Evolutionary conservation across 2,329 filamentous ascomycete species (phyloP).

Genomic region (Fusarium guadeloupense): DNA sequence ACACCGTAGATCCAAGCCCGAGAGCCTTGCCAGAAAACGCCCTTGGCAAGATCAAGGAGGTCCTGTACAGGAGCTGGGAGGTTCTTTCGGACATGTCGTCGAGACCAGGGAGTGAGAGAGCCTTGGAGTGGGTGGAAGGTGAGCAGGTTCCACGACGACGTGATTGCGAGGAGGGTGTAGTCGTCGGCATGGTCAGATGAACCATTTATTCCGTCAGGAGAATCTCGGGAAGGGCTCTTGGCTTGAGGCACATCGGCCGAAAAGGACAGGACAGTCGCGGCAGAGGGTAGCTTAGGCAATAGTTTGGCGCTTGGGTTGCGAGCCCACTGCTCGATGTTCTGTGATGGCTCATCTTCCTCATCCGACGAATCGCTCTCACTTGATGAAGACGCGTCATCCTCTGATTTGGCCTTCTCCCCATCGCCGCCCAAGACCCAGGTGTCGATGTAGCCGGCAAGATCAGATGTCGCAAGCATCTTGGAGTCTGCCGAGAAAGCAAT

Average conservation of each 20-base stretch:
- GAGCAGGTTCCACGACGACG: constrained; percentile 70
- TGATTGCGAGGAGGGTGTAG: constrained; percentile 64
- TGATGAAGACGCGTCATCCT: constrained; percentile 48
- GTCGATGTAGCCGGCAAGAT: constrained; percentile 86
- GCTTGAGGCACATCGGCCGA: constrained; percentile 56
- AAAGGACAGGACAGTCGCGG: constrained; percentile 76
- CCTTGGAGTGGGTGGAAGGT: constrained; percentile 84
- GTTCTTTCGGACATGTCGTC: constrained; percentile 78
- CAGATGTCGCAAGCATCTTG: constrained; percentile 78
- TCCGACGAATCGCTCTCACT: constrained; percentile 54
- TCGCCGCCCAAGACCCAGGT: constrained; percentile 76
- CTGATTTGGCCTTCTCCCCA: constrained; percentile 45
- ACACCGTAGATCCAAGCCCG: constrained; percentile 89
- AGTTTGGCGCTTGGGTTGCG: constrained; percentile 75
- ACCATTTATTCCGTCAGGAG: constrained; percentile 37
- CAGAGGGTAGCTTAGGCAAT: constrained; percentile 73
- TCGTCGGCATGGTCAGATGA: constrained; percentile 50
- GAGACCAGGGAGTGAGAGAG: constrained; percentile 83
- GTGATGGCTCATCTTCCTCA: constrained; percentile 56
- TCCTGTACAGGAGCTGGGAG: constrained; percentile 79
- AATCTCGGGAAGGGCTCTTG: constrained; percentile 41
- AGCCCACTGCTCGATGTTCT: constrained; percentile 69
- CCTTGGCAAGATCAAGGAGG: constrained; percentile 82
- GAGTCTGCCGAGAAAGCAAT: constrained; percentile 83
- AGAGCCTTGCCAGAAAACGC: constrained; percentile 81